phyloP scores from a whole-genome alignment of 345 rosid genomes.

The Boechera divaricarpa region DNA sequence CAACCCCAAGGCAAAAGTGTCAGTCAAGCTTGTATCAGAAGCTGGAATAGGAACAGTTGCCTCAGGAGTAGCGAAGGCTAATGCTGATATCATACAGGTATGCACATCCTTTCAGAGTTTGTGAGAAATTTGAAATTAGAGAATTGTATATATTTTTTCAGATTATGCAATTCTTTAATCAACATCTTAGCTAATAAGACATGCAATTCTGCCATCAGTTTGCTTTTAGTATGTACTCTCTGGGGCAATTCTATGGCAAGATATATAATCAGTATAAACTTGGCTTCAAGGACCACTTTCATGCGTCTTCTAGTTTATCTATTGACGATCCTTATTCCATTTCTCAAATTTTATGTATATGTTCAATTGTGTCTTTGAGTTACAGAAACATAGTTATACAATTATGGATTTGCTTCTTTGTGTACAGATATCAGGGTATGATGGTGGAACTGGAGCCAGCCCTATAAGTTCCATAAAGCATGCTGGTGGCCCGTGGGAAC shows the following conservation, averaged over 20 bases:
- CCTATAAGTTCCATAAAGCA: conserved; percentile 99
- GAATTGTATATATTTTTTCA: conserved; percentile 3
- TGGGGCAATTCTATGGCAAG: background rate
- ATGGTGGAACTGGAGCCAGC: conserved; percentile 99
- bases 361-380: conserved; percentile 21
- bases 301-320: conserved; percentile 16
- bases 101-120: conserved; percentile 3
- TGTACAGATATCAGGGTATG: conserved; percentile 94
- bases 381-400: conserved; percentile 23
- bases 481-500: conserved; percentile 99
- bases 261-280: conserved; percentile 14
- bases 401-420: conserved; percentile 18
- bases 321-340: conserved; percentile 20
- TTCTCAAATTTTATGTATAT: background rate
- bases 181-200: conserved; percentile 14
- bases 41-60: conserved; percentile 99
- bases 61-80: conserved; percentile 98
- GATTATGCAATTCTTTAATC: background rate
- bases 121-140: background rate
- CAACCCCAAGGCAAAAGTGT: conserved; percentile 96
- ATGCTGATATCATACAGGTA: conserved; percentile 98
- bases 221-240: conserved; percentile 20
- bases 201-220: conserved; percentile 24
- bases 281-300: conserved; percentile 1
- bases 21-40: conserved; percentile 97